phyloP scores from a whole-genome alignment of 805 yeast species.

The Maudiozyma saulgeensis region DNA sequence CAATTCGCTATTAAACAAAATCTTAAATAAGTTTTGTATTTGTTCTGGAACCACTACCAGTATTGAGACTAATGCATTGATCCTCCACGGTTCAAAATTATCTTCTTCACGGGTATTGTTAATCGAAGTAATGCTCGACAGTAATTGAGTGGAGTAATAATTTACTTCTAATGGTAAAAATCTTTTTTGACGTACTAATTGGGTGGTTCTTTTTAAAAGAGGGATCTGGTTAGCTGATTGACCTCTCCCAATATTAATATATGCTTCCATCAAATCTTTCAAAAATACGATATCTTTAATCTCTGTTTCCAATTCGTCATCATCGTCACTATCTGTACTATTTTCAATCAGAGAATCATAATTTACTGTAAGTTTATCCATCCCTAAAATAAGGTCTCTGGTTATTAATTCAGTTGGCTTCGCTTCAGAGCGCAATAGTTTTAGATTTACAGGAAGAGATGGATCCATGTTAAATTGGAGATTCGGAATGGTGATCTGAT shows the following conservation, averaged over 20 bases:
- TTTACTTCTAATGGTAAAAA: slow-evolving; percentile 50
- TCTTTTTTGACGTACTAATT: slow-evolving; percentile 56
- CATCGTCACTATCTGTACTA: slow-evolving; percentile 23
- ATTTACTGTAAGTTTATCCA: neutral
- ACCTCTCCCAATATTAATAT: slow-evolving; percentile 36
- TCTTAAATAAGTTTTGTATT: slow-evolving; percentile 30
- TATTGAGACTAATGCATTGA: slow-evolving; percentile 58
- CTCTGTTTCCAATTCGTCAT: slow-evolving; percentile 29
- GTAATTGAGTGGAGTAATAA: slow-evolving; percentile 46
- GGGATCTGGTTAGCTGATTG: slow-evolving; percentile 36
- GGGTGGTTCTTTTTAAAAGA: slow-evolving; percentile 32
- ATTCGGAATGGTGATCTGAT: slow-evolving; percentile 15
- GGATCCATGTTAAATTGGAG: slow-evolving; percentile 2
- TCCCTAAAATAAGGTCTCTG: neutral
- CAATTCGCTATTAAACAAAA: slow-evolving; percentile 62
- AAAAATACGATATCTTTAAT: slow-evolving; percentile 55
- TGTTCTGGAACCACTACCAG: slow-evolving; percentile 45
- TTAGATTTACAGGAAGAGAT: neutral
- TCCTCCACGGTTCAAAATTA: slow-evolving; percentile 53
- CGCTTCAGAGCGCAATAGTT: neutral
- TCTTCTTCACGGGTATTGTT: slow-evolving; percentile 47
- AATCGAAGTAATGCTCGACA: slow-evolving; percentile 43
- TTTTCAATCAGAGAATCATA: neutral
- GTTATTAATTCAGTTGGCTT: neutral
- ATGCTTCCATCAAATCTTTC: slow-evolving; percentile 56